Evolutionary conservation across 1,284 basidiomycete genomes (phyloP).

Genomic region (Coniferiporia sulphurascens): DNA sequence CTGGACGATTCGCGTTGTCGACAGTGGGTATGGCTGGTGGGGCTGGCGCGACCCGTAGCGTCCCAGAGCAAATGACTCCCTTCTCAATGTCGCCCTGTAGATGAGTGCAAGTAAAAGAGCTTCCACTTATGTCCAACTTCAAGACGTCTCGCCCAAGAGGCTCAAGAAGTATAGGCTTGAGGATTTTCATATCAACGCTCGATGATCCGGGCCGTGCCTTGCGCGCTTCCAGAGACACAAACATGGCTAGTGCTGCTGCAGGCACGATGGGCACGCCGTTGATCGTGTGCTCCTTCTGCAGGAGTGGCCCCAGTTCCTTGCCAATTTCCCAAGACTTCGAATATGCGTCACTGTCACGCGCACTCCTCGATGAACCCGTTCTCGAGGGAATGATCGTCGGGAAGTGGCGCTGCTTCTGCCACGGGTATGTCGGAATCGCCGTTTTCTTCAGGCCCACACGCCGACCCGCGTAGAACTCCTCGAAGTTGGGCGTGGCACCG

Average conservation of each 20-base stretch:
- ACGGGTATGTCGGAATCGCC: constrained; percentile 32
- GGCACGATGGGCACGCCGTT: constrained; percentile 31
- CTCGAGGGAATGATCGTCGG: constrained; percentile 28
- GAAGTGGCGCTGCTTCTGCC: constrained; percentile 32
- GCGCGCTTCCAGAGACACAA: constrained; percentile 23
- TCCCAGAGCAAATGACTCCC: constrained; percentile 28
- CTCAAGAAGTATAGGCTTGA: constrained; percentile 9
- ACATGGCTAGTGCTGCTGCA: constrained; percentile 32
- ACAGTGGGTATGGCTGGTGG: not conserved
- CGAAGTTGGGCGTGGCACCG: constrained; percentile 28
- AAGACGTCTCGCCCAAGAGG: not conserved
- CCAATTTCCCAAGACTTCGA: constrained; percentile 10
- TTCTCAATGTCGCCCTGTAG: not conserved
- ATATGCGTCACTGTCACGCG: not conserved
- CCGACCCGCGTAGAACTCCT: constrained; percentile 24
- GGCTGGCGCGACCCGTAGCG: constrained; percentile 8
- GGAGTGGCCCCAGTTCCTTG: constrained; percentile 11
- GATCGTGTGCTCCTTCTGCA: constrained; percentile 29
- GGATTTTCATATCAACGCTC: constrained; percentile 6
- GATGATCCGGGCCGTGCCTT: not conserved
- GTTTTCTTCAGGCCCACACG: constrained; percentile 24
- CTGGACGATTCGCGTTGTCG: not conserved
- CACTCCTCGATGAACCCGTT: constrained; percentile 1
- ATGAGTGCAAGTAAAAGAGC: constrained; percentile 6
- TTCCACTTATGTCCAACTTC: constrained; percentile 3